These are phyloP conservation scores for Pseudocercospora crystallina DNA, from an alignment of 2,329 filamentous ascomycete genomes.

Conservation along the genomic window DNA sequence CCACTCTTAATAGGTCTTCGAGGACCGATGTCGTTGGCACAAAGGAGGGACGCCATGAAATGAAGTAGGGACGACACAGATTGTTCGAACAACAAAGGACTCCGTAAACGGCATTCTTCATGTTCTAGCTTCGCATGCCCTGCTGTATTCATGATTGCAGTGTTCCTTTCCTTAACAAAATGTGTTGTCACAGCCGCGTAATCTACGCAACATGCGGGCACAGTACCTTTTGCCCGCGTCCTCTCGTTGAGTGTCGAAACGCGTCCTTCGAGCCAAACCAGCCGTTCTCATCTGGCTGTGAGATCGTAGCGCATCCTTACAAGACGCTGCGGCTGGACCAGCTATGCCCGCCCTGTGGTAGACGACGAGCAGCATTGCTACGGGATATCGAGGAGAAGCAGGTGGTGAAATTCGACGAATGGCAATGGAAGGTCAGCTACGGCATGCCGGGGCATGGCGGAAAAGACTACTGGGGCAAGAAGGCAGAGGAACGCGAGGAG, in stretches of 20 bases:
- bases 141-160: no score
- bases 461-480: slow-evolving; percentile 31
- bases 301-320: slow-evolving; percentile 37
- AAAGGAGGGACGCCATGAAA: no score
- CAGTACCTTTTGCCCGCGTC: slow-evolving; percentile 35
- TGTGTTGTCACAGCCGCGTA: slow-evolving; percentile 46
- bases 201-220: slow-evolving; percentile 47
- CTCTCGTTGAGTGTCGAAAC: slow-evolving; percentile 38
- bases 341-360: slow-evolving; percentile 36
- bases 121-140: no score
- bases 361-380: slow-evolving; percentile 29
- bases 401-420: slow-evolving; percentile 38
- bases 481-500: slow-evolving; percentile 26
- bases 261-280: slow-evolving; percentile 27
- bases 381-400: slow-evolving; percentile 28
- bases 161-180: slow-evolving; percentile 17
- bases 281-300: slow-evolving; percentile 28
- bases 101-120: no score
- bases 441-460: slow-evolving; percentile 29
- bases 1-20: no score
- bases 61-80: no score
- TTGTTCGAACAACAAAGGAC: no score
- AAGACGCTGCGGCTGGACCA: slow-evolving; percentile 35
- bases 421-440: slow-evolving; percentile 45
- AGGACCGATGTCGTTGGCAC: no score